Evolutionary conservation across 2,329 filamentous ascomycete genomes (phyloP), one percentile per base, ranked within the genome.

Genomic region (Laburnicola sp.): DNA sequence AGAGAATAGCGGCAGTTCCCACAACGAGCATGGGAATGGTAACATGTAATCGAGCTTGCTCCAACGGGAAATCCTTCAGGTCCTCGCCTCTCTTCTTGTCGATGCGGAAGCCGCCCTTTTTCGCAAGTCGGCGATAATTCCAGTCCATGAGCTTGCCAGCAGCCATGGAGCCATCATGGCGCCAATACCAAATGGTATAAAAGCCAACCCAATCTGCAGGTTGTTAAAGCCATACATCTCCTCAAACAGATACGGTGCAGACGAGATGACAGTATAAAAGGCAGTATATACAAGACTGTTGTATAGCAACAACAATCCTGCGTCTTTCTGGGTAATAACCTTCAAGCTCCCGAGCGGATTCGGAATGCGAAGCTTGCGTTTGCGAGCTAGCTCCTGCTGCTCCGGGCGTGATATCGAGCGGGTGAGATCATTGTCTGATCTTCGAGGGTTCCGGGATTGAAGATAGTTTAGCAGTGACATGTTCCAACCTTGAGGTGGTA

Each of bases 61-160:
- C 80, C 38, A 83, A 73, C 1, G 80, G 75, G 51, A 82, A 82
- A 25, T 74, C 63, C 3, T 56, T 54, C 25, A 83, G 65, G 48
- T 81, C 74, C 37, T 78, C 73, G 10, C 75, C 79, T 2, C 81
- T 80, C 57, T 81, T 83, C 47, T 75, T 78, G 62, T 83, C 81
- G 57, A 89, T 80, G 6, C 75, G 72, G 51, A 90, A 76, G 3
- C 85, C 84, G 9, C 85, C 74, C 39, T 80, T 78, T 40, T 75
- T 77, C 1, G 88, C 87, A 31, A 84, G 80, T 32, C 86, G 82
- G 7, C 83, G 79, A 68, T 88, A 94, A 69, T 91, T 91, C 76
- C 82, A 84, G 70, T 89, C 86, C 47, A 88, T 78, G 0, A 83
- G 58, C 2, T 78, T 76, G 4, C 89, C 87, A 30, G 68, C 72